A percentile compares a stretch with the other conserved stretches of the same genome.
Evolutionary conservation across 352 stramenopile genomes (phyloP).

Genomic region (Phytophthora aleatoria): DNA sequence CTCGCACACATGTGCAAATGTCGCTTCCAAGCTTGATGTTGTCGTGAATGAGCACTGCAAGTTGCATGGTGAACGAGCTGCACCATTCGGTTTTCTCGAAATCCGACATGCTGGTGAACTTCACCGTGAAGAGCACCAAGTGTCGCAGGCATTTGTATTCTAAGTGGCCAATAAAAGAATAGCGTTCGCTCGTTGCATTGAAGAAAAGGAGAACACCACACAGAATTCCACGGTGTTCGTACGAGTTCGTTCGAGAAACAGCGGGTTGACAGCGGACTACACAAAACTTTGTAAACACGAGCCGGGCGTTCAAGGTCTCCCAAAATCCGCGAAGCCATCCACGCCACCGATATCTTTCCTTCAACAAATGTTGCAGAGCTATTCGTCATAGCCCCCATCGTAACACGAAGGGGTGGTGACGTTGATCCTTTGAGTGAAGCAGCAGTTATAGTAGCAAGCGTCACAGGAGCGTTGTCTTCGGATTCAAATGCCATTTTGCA

Average conservation of each 20-base stretch:
- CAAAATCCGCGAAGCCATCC: not conserved
- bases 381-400: slow-evolving; percentile 13
- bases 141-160: no score
- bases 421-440: not conserved
- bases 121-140: no score
- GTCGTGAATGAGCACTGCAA: not conserved
- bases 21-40: not conserved
- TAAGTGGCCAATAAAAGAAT: no score
- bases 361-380: not conserved
- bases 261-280: not conserved
- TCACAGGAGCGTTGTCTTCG: slow-evolving; percentile 2
- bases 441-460: slow-evolving; percentile 1
- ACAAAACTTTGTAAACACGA: not conserved
- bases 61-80: not conserved
- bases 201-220: slow-evolving; percentile 2
- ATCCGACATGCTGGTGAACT: not conserved
- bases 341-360: not conserved
- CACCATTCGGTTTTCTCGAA: not conserved
- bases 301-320: not conserved
- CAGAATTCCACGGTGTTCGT: slow-evolving; percentile 3
- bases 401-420: slow-evolving; percentile 2
- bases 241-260: slow-evolving; percentile 5
- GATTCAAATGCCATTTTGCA: slow-evolving; percentile 2
- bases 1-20: not conserved
- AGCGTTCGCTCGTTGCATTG: not conserved